A percentile compares a stretch with the other conserved stretches of the same genome.
Evolutionary conservation across 352 stramenopile genomes (phyloP).

Genomic region (Globisporangium irregulare): DNA sequence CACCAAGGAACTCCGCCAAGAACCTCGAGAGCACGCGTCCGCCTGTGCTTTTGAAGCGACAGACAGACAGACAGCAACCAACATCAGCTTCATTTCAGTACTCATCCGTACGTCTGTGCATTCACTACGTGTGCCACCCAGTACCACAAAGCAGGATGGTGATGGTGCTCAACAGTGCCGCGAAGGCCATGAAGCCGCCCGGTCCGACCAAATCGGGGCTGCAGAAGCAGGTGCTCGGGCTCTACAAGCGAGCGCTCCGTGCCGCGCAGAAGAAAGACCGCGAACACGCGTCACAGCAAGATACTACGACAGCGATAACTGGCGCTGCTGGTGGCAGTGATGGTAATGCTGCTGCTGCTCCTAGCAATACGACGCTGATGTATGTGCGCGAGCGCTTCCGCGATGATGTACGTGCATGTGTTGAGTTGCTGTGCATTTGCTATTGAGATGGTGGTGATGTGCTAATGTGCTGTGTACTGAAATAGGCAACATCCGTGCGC

Average conservation of each 20-base stretch:
- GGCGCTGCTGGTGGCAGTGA: background rate
- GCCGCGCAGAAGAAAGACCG: conserved; percentile 59
- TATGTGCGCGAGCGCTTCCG: conserved; percentile 82
- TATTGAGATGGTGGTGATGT: background rate
- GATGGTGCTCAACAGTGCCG: conserved; percentile 19
- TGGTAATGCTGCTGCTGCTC: background rate
- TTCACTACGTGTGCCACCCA: background rate
- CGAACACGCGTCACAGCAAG: conserved; percentile 16
- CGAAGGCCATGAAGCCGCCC: conserved; percentile 12
- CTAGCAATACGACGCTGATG: conserved; percentile 22
- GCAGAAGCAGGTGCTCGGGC: conserved; percentile 70
- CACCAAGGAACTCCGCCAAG: background rate
- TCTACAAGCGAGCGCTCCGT: conserved; percentile 66
- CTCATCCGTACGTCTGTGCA: background rate
- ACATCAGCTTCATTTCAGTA: background rate
- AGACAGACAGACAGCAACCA: background rate
- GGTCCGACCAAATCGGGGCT: conserved; percentile 56
- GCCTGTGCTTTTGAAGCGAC: background rate
- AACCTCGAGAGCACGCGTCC: background rate
- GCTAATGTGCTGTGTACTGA: background rate
- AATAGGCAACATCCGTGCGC: conserved; percentile 47
- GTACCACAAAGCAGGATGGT: conserved; percentile 5
- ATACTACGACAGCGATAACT: background rate
- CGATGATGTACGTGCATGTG: conserved; percentile 41
- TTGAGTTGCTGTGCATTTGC: background rate